Evolutionary conservation across 257 asterid genomes (phyloP).

Genomic region (Hygrophila difformis): DNA sequence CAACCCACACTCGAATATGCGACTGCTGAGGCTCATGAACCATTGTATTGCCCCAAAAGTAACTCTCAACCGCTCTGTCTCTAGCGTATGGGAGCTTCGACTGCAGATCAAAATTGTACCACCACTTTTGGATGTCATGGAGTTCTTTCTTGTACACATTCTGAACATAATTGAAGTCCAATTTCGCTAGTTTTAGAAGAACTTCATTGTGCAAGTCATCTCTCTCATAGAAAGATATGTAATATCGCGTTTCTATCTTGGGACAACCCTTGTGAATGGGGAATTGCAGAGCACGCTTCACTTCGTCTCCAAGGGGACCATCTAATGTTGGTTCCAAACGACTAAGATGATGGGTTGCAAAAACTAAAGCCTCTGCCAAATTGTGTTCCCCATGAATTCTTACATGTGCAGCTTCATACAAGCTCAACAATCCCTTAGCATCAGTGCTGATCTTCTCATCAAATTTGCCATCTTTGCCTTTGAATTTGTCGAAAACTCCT

Average conservation of each 20-base stretch:
- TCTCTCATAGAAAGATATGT: constrained; percentile 11
- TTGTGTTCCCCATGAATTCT: constrained; percentile 17
- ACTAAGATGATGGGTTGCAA: constrained; percentile 10
- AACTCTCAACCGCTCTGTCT: constrained; percentile 20
- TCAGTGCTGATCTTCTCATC: no score
- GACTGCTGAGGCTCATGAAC: constrained; percentile 20
- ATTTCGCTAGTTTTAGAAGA: constrained; percentile 14
- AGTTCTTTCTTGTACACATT: constrained; percentile 25
- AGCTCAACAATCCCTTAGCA: no score
- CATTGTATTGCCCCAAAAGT: constrained; percentile 15
- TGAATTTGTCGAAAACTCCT: no score
- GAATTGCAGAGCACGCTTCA: constrained; percentile 11
- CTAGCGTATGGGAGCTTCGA: constrained; percentile 20
- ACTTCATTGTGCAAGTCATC: not conserved
- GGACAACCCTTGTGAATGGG: constrained; percentile 12
- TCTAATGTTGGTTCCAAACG: not conserved
- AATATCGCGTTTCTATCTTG: not conserved
- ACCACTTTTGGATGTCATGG: constrained; percentile 22
- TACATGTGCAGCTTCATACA: no score
- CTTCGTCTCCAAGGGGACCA: constrained; percentile 13
- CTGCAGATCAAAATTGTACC: constrained; percentile 26
- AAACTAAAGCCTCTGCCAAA: constrained; percentile 21
- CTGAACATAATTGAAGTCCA: constrained; percentile 20
- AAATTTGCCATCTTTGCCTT: no score
- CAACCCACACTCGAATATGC: not conserved